Conservation (phyloP, 2,329 filamentous ascomycete species). For the Xylariaceae sp. region DNA sequence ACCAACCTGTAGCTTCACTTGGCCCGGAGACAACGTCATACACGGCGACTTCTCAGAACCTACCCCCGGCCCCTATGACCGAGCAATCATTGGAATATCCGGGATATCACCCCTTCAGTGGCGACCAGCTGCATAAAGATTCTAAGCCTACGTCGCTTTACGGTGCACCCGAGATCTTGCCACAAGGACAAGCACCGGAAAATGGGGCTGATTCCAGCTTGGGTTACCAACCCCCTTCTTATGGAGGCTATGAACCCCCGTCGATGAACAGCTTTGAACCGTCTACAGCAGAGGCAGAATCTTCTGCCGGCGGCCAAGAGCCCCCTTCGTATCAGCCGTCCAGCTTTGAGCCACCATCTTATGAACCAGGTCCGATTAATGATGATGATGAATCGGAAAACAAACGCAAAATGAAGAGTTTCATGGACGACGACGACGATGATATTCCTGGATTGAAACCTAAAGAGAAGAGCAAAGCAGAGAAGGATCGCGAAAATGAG, state of each 20-base stretch:
- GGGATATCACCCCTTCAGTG: conserved; percentile 29
- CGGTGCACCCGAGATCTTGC: conserved; percentile 10
- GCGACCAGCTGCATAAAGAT: conserved; percentile 17
- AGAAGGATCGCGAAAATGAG: conserved; percentile 73
- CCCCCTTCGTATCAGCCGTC: conserved; percentile 60
- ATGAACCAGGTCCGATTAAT: conserved; percentile 50
- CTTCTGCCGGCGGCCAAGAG: conserved; percentile 47
- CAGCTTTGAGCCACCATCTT: conserved; percentile 54
- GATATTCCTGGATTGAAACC: conserved; percentile 53
- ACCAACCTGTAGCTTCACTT: conserved; percentile 27
- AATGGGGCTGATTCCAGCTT: conserved; percentile 21
- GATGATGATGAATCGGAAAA: conserved; percentile 45
- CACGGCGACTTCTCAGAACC: conserved; percentile 22
- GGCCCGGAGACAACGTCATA: conserved; percentile 26
- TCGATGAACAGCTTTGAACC: conserved; percentile 35
- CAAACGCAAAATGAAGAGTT: conserved; percentile 68
- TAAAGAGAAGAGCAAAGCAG: conserved; percentile 57
- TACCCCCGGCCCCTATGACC: conserved; percentile 17
- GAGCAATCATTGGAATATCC: conserved; percentile 24
- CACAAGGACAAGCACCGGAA: conserved; percentile 15
- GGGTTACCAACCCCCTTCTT: conserved; percentile 45
- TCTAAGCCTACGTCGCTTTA: conserved; percentile 10
- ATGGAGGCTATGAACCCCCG: conserved; percentile 51
- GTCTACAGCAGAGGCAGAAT: conserved; percentile 31
- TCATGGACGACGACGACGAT: conserved; percentile 78